Conservation (phyloP, 371 early-diverging fungal genomes). For the Rhizopus microsporus region DNA sequence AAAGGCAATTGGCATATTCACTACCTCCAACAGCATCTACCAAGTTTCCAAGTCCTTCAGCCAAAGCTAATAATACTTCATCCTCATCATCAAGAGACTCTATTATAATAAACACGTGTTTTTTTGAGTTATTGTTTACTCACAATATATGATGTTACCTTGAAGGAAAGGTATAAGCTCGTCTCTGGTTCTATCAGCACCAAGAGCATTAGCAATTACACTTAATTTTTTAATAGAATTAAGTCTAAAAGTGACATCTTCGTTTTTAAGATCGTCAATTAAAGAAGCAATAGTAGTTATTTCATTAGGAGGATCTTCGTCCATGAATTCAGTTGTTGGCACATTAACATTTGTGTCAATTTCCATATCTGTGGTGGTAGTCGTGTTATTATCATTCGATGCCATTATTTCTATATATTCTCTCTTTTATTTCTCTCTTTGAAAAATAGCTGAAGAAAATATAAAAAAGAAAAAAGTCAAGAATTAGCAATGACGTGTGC, state of each 20-base stretch:
- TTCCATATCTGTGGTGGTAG: constrained; percentile 42
- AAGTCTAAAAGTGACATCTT: constrained; percentile 89
- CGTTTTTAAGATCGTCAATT: constrained; percentile 97
- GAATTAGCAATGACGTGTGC: constrained; percentile 1
- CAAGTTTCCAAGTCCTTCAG: constrained; percentile 92
- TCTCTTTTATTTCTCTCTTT: too few relatives aligned
- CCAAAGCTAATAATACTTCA: constrained; percentile 91
- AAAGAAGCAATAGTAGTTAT: constrained; percentile 85
- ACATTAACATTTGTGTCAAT: constrained; percentile 35
- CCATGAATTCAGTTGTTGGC: constrained; percentile 50
- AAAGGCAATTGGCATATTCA: constrained; percentile 79
- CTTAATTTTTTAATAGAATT: constrained; percentile 89
- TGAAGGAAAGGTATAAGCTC: constrained; percentile 97
- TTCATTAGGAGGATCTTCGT: constrained; percentile 49
- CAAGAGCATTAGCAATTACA: constrained; percentile 93
- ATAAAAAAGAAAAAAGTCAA: constrained; percentile 11
- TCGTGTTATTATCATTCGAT: constrained; percentile 2
- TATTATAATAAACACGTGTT: constrained; percentile 30
- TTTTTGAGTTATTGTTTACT: constrained; percentile 1
- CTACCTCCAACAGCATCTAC: constrained; percentile 91
- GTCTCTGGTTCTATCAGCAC: constrained; percentile 91
- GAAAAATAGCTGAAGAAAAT: neutral
- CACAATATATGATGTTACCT: constrained; percentile 56
- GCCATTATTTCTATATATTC: too few relatives aligned
- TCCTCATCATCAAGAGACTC: constrained; percentile 99